Percentiles rank a stretch among this genome's conserved stretches.
These are phyloP conservation scores for Arthrobotrys pseudoclavata DNA, from an alignment of 2,329 filamentous ascomycete genomes.

Conservation along the genomic window DNA sequence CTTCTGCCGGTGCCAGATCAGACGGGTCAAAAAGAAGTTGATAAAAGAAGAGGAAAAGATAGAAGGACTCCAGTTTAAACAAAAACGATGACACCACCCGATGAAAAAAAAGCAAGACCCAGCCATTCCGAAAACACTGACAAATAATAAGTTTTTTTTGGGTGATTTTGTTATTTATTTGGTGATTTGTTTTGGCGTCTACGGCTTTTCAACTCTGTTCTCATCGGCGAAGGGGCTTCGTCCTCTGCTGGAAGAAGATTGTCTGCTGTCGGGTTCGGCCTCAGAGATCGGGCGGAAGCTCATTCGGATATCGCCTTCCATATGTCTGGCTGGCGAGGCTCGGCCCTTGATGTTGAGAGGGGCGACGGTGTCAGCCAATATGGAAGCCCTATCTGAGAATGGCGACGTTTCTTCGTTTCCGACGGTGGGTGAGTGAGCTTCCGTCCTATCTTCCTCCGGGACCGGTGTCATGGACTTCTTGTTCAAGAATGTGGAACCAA, in stretches of 20 bases:
- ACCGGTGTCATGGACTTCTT: conserved; percentile 65
- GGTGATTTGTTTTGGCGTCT: conserved; percentile 31
- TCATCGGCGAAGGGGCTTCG: conserved; percentile 58
- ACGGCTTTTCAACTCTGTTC: conserved; percentile 24
- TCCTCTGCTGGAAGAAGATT: conserved; percentile 25
- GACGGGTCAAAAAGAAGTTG: conserved; percentile 12
- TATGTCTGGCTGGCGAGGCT: conserved; percentile 53
- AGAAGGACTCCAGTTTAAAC: conserved; percentile 43
- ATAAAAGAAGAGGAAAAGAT: conserved; percentile 13
- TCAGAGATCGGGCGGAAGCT: conserved; percentile 57
- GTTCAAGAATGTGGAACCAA: conserved; percentile 78
- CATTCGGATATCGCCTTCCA: conserved; percentile 58
- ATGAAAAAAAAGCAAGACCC: conserved; percentile 32
- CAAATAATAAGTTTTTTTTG: conserved; percentile 40
- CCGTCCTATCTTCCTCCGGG: conserved; percentile 44
- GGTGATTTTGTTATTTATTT: conserved; percentile 26
- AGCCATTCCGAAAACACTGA: conserved; percentile 24
- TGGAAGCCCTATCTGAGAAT: conserved; percentile 50
- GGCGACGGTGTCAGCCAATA: conserved; percentile 40
- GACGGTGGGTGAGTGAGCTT: conserved; percentile 11
- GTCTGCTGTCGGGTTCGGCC: conserved; percentile 18
- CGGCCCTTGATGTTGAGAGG: conserved; percentile 45
- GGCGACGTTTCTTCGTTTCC: conserved; percentile 39
- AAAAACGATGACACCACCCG: conserved; percentile 48
- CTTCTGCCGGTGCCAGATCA: conserved; percentile 22